These are phyloP conservation scores for Sporothrix mexicana DNA, from an alignment of 2,329 filamentous ascomycete genomes.

Conservation along the genomic window DNA sequence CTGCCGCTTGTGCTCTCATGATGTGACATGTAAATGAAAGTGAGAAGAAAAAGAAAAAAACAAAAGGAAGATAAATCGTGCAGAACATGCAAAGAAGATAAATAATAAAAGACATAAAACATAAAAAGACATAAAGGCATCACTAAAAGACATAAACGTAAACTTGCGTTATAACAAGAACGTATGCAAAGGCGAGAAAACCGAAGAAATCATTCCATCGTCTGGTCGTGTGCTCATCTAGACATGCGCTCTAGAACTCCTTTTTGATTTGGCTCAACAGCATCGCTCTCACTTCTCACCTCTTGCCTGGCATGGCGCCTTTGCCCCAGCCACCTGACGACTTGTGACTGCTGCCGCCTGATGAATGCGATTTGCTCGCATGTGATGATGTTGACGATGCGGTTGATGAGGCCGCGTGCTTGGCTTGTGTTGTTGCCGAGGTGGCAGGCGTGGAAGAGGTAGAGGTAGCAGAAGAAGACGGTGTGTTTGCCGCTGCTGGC, in stretches of 20 bases:
- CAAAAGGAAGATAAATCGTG: neutral
- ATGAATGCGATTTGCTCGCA: neutral
- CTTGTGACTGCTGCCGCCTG: neutral
- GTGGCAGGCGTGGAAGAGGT: neutral
- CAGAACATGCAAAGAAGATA: slow-evolving; percentile 12
- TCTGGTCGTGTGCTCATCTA: slow-evolving; percentile 27
- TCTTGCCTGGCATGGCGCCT: slow-evolving; percentile 17
- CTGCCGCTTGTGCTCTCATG: neutral
- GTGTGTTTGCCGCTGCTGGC: neutral
- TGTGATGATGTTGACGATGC: slow-evolving; percentile 2
- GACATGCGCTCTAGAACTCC: neutral
- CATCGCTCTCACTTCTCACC: neutral
- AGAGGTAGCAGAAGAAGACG: neutral
- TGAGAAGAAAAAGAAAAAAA: slow-evolving; percentile 6
- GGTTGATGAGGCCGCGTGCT: neutral
- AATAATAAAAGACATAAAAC: slow-evolving; percentile 8
- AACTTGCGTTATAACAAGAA: slow-evolving; percentile 13
- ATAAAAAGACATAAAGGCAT: neutral
- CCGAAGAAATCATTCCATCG: slow-evolving; percentile 13
- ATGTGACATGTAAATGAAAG: neutral
- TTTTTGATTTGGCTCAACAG: neutral
- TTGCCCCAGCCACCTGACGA: slow-evolving; percentile 27
- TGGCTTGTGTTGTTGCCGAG: slow-evolving; percentile 7
- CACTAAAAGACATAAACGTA: neutral
- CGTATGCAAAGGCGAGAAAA: neutral